Percentiles rank a stretch among this genome's conserved stretches.
Conservation (phyloP, 345 rosid genomes). For the Brassica incana region DNA sequence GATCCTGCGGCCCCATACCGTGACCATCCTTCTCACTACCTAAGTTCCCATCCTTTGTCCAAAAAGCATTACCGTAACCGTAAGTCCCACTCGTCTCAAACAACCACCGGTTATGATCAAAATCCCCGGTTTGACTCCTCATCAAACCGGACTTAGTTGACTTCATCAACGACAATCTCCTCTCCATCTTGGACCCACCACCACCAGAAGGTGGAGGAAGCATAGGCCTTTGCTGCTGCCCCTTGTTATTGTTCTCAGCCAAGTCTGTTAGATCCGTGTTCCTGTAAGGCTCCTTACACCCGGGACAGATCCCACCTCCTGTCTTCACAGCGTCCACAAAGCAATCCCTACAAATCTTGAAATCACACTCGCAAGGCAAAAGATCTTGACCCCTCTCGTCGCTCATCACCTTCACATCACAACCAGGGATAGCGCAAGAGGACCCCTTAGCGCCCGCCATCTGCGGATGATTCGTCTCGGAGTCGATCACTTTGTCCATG, state of each 20-base stretch:
- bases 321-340: constrained; percentile 81
- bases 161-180: neutral
- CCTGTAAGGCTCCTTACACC: constrained; percentile 85
- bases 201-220: neutral
- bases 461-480: constrained; percentile 71
- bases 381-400: constrained; percentile 80
- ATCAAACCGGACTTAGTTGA: neutral
- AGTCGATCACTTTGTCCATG: neutral
- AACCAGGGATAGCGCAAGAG: constrained; percentile 75
- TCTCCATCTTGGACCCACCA: neutral
- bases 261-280: constrained; percentile 68
- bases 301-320: constrained; percentile 81
- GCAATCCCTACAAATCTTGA: constrained; percentile 86
- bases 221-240: neutral
- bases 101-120: neutral
- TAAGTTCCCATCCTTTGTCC: neutral
- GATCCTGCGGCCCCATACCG: constrained; percentile 65
- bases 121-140: neutral
- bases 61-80: neutral
- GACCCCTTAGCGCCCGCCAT: constrained; percentile 97
- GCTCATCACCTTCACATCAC: constrained; percentile 93
- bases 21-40: constrained; percentile 24
- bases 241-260: constrained; percentile 46
- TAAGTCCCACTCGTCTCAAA: neutral
- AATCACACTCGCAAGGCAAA: constrained; percentile 96